These are phyloP conservation scores for Starmerella stellata DNA, from an alignment of 805 yeast species.

Conservation along the genomic window DNA sequence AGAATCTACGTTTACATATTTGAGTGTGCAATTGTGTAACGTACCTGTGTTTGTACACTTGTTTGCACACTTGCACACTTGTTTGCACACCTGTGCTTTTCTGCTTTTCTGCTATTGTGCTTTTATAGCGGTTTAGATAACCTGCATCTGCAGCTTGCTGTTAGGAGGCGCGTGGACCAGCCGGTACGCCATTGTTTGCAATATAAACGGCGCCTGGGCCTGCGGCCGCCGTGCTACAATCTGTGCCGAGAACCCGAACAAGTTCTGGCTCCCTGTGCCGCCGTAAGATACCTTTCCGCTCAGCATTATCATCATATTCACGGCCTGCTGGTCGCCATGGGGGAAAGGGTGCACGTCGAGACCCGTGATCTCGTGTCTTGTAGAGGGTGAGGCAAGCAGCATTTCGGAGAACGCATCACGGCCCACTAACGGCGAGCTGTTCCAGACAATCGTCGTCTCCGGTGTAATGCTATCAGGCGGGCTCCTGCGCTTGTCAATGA, in stretches of 20 bases:
- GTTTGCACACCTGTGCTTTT: no score
- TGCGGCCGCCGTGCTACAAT: constrained; percentile 18
- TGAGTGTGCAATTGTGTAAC: no score
- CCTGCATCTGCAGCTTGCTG: constrained; percentile 3
- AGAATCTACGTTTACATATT: no score
- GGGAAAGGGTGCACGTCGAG: constrained; percentile 27
- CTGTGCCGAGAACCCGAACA: constrained; percentile 23
- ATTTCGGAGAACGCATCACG: constrained; percentile 23
- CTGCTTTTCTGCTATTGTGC: no score
- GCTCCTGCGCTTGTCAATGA: constrained; percentile 22
- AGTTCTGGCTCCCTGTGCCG: constrained; percentile 17
- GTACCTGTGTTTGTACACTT: no score
- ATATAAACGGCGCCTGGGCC: constrained; percentile 8
- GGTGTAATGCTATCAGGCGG: constrained; percentile 19
- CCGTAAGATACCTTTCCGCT: constrained; percentile 25
- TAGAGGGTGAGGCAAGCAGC: constrained; percentile 23
- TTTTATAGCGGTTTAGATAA: no score
- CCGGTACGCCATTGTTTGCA: constrained; percentile 22
- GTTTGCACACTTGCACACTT: no score
- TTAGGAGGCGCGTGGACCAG: constrained; percentile 23
- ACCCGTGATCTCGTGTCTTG: constrained; percentile 23
- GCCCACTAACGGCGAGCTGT: constrained; percentile 28
- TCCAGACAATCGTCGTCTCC: constrained; percentile 26
- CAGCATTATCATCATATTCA: constrained; percentile 19
- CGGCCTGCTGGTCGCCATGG: constrained; percentile 12